These are phyloP conservation scores for Yueomyces sp. DNA, from an alignment of 1,139 yeast species.

Conservation along the genomic window DNA sequence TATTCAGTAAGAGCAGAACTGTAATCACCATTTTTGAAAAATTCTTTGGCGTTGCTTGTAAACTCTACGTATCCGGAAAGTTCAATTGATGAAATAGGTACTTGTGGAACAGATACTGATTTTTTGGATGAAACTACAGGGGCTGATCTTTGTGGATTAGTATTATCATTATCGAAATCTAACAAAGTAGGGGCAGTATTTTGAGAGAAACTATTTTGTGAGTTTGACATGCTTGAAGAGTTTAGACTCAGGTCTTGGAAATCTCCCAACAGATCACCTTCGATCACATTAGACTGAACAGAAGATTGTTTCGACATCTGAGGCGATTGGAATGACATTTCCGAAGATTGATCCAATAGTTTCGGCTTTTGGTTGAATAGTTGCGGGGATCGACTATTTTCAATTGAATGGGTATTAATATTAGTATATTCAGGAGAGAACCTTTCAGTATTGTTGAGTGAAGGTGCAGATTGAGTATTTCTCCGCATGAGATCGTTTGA, in stretches of 20 bases:
- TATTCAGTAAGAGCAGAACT: conserved; percentile 51
- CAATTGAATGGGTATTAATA: background rate
- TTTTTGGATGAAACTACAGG: background rate
- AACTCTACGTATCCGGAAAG: conserved; percentile 30
- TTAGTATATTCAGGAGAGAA: background rate
- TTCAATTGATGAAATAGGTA: conserved; percentile 19
- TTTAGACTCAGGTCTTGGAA: conserved; percentile 2
- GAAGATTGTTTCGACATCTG: background rate
- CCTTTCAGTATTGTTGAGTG: background rate
- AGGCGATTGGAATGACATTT: no score
- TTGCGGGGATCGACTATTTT: background rate
- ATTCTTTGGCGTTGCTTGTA: conserved; percentile 46
- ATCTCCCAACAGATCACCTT: conserved; percentile 5
- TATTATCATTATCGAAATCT: conserved; percentile 11
- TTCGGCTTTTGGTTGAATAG: background rate
- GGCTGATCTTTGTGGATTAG: background rate
- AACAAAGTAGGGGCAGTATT: conserved; percentile 4
- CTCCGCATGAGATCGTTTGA: background rate
- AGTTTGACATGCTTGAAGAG: background rate
- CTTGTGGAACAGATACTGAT: background rate
- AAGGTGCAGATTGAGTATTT: background rate
- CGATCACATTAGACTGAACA: background rate
- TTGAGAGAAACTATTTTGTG: background rate
- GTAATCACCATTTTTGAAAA: conserved; percentile 76
- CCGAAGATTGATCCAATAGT: background rate